Evolutionary conservation across 2,329 filamentous ascomycete genomes (phyloP).

Genomic region (Alternaria ventricosa): DNA sequence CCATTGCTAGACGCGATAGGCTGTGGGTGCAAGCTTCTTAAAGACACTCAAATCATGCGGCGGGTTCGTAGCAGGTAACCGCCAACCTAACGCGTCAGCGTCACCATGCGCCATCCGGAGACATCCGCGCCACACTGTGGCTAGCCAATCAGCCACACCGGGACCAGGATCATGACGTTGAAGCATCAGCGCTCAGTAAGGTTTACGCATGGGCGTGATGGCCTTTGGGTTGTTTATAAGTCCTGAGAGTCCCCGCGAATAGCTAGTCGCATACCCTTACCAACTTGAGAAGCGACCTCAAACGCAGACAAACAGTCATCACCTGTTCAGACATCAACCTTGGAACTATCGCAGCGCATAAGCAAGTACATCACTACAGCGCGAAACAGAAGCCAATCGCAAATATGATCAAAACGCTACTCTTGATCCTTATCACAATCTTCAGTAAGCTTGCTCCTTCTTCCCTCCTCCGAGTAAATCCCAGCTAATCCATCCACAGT

Average conservation of each 20-base stretch:
- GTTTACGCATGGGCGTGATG: neutral
- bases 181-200: neutral
- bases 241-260: neutral
- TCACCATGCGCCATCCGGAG: neutral
- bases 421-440: constrained; percentile 55
- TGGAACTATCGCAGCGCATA: neutral
- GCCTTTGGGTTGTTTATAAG: neutral
- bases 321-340: neutral
- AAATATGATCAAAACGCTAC: constrained; percentile 40
- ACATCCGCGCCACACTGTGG: constrained; percentile 1
- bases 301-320: neutral
- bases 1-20: neutral
- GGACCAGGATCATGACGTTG: neutral
- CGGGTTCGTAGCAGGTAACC: neutral
- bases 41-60: neutral
- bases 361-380: neutral
- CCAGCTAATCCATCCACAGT: constrained; percentile 36
- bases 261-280: neutral
- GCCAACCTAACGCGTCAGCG: neutral
- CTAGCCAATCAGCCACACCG: neutral
- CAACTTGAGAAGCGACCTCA: neutral
- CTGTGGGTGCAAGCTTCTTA: neutral
- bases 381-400: neutral
- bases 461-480: neutral
- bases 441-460: constrained; percentile 43